These are phyloP conservation scores for California macrophylla DNA, from an alignment of 441 rosid genomes.

Conservation along the genomic window DNA sequence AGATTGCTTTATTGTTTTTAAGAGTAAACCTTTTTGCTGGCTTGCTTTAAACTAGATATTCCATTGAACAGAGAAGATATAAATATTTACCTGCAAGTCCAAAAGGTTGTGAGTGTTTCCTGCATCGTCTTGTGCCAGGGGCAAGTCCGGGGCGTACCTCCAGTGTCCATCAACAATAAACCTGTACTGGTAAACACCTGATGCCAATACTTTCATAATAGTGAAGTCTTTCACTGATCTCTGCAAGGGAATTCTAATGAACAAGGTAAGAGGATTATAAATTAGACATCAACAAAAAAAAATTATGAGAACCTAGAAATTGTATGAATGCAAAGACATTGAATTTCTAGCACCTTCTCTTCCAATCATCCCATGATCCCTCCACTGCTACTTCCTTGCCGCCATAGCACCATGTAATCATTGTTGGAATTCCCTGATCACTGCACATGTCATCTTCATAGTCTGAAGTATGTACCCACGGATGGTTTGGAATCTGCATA, in stretches of 20 bases:
- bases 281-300: background rate
- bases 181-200: constrained; percentile 85
- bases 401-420: constrained; percentile 86
- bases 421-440: constrained; percentile 82
- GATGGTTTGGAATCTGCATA: constrained; percentile 55
- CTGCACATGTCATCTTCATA: constrained; percentile 48
- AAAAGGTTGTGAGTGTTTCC: constrained; percentile 72
- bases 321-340: background rate
- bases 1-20: background rate
- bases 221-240: constrained; percentile 86
- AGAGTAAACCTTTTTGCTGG: background rate
- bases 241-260: constrained; percentile 66
- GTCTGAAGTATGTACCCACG: constrained; percentile 47
- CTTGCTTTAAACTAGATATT: background rate
- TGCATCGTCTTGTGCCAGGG: constrained; percentile 62
- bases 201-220: constrained; percentile 86
- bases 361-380: constrained; percentile 98
- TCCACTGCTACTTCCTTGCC: constrained; percentile 77
- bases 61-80: background rate
- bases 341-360: constrained; percentile 42
- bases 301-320: background rate
- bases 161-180: constrained; percentile 84
- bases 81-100: constrained; percentile 54
- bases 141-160: constrained; percentile 75
- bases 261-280: constrained; percentile 19